Base-by-base conservation (phyloP, 331 rosid species). In the Acacia pycnantha region DNA sequence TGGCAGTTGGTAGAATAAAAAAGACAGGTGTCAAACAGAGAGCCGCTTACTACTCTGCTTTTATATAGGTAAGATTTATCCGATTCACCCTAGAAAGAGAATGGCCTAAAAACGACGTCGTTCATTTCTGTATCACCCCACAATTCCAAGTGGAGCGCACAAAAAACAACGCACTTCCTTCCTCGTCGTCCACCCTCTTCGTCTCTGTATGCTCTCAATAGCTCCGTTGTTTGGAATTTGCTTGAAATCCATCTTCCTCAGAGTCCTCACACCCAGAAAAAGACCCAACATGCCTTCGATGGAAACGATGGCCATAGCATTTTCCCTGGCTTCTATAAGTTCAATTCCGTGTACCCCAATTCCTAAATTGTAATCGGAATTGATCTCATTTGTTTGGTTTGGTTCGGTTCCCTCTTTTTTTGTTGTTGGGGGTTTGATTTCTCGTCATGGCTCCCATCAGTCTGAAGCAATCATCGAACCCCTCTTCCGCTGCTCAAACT, bases 401-500 rank as follows among this genome's bases (percentile, higher is more conserved):
- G 19, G 24, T 67, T 66, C 44, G 19, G 24, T 67, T 66, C 44
- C 44, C 69, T 26, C 21, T 48, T 48, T 27, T 62, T 14, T 37
- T 37, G 1, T 62, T 19, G 46, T 43, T 2, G 21, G 43, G 43
- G 37, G 26, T 69, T 24, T 35, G 24, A 72, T 76, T 15, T 56
- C 44, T 41, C 73, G 26, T 40, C 71, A 73, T 64, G 88, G 86
- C 90, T 41, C 89, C 93, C 4, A 65, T 94, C 47, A 90, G 84
- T 1, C 81, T 87, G 77, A 92, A 90, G 79, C 89, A 89, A 18
- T 73, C 97, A 11, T 35, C 90, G 15, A 77, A 24, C 62, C 73
- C 83, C 66, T 48, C 83, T 69, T 48, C 76, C 6, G 68, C 89
- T n/a, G 77, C 77, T 1, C 84, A 80, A 8, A 67, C 89, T 13